Evolutionary conservation across 2,329 filamentous ascomycete species (phyloP).

Genomic region (Venturia nashicola): DNA sequence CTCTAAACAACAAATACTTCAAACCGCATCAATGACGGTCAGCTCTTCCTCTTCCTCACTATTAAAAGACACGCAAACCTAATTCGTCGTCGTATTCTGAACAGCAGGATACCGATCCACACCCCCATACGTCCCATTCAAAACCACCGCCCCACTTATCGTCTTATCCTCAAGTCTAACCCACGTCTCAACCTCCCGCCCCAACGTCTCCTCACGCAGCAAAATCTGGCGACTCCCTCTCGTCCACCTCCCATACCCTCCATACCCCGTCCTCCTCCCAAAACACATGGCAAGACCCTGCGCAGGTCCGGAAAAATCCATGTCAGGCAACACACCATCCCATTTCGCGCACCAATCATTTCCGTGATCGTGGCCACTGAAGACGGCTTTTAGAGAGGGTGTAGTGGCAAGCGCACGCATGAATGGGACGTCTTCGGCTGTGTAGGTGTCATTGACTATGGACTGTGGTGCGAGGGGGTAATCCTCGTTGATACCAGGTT

Average conservation of each 20-base stretch:
- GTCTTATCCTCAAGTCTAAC: slow-evolving; percentile 46
- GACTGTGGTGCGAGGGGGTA: slow-evolving; percentile 27
- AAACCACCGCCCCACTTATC: slow-evolving; percentile 37
- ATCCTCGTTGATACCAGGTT: slow-evolving; percentile 37
- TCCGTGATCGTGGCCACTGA: slow-evolving; percentile 54
- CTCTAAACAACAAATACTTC: too few relatives aligned
- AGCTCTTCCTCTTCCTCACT: too few relatives aligned
- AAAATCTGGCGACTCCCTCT: slow-evolving; percentile 47
- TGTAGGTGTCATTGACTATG: slow-evolving; percentile 28
- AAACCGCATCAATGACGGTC: too few relatives aligned
- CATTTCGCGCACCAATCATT: slow-evolving; percentile 34
- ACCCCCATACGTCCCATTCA: slow-evolving; percentile 48
- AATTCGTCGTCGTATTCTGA: not conserved
- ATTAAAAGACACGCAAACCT: not conserved
- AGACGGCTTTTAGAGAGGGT: slow-evolving; percentile 43
- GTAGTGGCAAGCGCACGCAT: slow-evolving; percentile 48
- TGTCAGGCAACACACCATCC: slow-evolving; percentile 18
- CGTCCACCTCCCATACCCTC: slow-evolving; percentile 54
- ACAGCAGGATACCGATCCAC: slow-evolving; percentile 34
- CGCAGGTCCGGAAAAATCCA: slow-evolving; percentile 21
- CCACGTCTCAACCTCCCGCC: slow-evolving; percentile 42
- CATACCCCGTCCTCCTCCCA: slow-evolving; percentile 56
- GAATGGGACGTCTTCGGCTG: slow-evolving; percentile 44
- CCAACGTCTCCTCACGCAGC: slow-evolving; percentile 32
- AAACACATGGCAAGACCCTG: slow-evolving; percentile 41